Evolutionary conservation across 192 early-diverging fungal genomes (phyloP).

Genomic region (Podila horticola): DNA sequence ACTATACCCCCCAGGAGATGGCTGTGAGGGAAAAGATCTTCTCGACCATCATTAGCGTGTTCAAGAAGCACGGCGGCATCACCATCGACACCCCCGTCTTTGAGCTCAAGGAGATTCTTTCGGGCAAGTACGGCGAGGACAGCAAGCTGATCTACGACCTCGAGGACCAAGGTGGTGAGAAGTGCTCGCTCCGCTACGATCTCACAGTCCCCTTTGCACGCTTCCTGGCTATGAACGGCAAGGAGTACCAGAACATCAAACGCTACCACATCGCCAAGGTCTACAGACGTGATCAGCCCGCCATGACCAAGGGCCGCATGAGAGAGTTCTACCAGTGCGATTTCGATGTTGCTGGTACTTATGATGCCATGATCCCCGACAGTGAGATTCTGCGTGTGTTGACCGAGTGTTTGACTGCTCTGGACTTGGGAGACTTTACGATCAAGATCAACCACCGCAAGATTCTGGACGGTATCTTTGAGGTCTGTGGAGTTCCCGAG

Average conservation of each 20-base stretch:
- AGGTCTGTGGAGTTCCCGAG: slow-evolving; percentile 92
- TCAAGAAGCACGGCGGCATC: slow-evolving; percentile 97
- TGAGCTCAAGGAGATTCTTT: slow-evolving; percentile 96
- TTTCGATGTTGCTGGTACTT: slow-evolving; percentile 96
- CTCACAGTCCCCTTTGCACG: slow-evolving; percentile 98
- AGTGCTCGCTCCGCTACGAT: slow-evolving; percentile 96
- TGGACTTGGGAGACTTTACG: slow-evolving; percentile 90
- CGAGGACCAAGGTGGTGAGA: slow-evolving; percentile 96
- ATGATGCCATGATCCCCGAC: slow-evolving; percentile 98
- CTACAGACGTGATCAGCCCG: slow-evolving; percentile 97
- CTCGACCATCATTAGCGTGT: slow-evolving; percentile 82
- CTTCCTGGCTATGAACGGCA: slow-evolving; percentile 92
- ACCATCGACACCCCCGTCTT: slow-evolving; percentile 99
- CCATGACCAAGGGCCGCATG: slow-evolving; percentile 98
- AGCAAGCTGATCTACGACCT: slow-evolving; percentile 99
- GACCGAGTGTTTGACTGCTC: slow-evolving; percentile 79
- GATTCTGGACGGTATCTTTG: slow-evolving; percentile 97
- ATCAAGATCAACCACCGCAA: slow-evolving; percentile 98
- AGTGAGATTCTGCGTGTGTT: slow-evolving; percentile 87
- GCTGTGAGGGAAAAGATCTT: slow-evolving; percentile 95
- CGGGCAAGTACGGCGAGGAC: slow-evolving; percentile 99
- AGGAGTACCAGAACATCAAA: slow-evolving; percentile 87
- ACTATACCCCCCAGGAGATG: slow-evolving; percentile 97
- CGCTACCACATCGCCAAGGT: slow-evolving; percentile 99
- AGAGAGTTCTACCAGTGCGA: slow-evolving; percentile 99